A percentile compares a stretch with the other conserved stretches of the same genome.
Conservation (phyloP, 2,329 filamentous ascomycete species). For the Fusarium sororula region DNA sequence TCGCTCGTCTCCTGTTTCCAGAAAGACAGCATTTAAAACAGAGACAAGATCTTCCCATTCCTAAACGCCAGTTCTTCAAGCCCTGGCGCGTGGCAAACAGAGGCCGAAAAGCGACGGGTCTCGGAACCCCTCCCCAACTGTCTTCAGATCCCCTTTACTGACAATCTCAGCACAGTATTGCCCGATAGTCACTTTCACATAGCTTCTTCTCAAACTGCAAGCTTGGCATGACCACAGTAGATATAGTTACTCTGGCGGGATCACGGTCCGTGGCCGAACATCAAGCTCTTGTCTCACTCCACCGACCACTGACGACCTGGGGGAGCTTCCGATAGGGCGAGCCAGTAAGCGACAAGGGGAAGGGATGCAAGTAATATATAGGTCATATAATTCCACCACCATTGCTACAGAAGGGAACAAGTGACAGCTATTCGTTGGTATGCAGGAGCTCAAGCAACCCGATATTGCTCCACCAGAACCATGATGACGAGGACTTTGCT, state of each 20-base stretch:
- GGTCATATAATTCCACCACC: background rate
- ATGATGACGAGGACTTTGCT: background rate
- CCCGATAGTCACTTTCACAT: conserved; percentile 1
- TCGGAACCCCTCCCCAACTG: background rate
- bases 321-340: conserved; percentile 27
- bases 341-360: conserved; percentile 6
- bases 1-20: conserved; percentile 17
- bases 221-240: background rate
- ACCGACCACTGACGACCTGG: background rate
- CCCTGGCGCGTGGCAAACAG: conserved; percentile 25
- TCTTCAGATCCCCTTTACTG: background rate
- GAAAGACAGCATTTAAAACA: conserved; percentile 16
- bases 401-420: background rate
- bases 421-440: conserved; percentile 15
- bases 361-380: conserved; percentile 15
- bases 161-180: conserved; percentile 1
- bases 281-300: conserved; percentile 25
- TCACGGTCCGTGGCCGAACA: conserved; percentile 3
- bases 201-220: background rate
- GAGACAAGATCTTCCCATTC: conserved; percentile 34
- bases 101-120: conserved; percentile 22
- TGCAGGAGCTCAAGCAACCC: conserved; percentile 21
- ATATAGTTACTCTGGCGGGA: background rate
- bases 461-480: background rate
- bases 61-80: conserved; percentile 12